Conservation (phyloP, 139 green algal species). For the Closterium sp. region DNA sequence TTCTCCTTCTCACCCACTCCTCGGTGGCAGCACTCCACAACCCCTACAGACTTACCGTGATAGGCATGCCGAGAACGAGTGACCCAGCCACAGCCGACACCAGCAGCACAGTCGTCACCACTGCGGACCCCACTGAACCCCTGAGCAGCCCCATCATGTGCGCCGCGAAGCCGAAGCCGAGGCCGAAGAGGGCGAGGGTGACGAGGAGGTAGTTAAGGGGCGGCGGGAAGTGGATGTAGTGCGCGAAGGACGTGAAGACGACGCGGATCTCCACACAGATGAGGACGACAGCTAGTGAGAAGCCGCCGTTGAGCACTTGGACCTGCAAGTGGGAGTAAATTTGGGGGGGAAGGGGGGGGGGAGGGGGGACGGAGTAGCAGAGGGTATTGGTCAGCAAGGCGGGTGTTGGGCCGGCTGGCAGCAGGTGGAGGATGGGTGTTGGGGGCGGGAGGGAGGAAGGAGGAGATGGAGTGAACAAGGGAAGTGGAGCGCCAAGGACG, state of each 20-base stretch:
- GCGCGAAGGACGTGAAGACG: slow-evolving; percentile 81
- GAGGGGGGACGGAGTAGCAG: too few relatives aligned
- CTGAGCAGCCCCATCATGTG: slow-evolving; percentile 57
- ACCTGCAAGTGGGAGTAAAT: neutral
- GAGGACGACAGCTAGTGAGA: slow-evolving; percentile 53
- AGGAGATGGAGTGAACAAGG: slow-evolving; percentile 83
- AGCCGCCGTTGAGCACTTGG: slow-evolving; percentile 52
- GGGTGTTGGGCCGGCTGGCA: too few relatives aligned
- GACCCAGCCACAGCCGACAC: slow-evolving; percentile 21
- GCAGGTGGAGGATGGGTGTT: slow-evolving; percentile 60
- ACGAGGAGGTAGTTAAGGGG: slow-evolving; percentile 86
- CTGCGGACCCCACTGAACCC: neutral
- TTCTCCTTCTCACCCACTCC: too few relatives aligned
- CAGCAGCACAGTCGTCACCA: slow-evolving; percentile 30
- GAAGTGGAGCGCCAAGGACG: slow-evolving; percentile 79
- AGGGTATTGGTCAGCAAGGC: too few relatives aligned
- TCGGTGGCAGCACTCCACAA: too few relatives aligned
- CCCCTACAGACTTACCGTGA: slow-evolving; percentile 26
- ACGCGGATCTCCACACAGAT: slow-evolving; percentile 82
- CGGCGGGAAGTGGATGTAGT: slow-evolving; percentile 85
- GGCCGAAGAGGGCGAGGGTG: slow-evolving; percentile 73
- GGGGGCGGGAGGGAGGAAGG: slow-evolving; percentile 73
- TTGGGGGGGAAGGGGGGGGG: too few relatives aligned
- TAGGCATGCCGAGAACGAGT: slow-evolving; percentile 35
- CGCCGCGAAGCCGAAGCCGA: slow-evolving; percentile 60